Base-by-base conservation (phyloP, 805 yeast genomes). In the Kluyveromyces starmeri region DNA sequence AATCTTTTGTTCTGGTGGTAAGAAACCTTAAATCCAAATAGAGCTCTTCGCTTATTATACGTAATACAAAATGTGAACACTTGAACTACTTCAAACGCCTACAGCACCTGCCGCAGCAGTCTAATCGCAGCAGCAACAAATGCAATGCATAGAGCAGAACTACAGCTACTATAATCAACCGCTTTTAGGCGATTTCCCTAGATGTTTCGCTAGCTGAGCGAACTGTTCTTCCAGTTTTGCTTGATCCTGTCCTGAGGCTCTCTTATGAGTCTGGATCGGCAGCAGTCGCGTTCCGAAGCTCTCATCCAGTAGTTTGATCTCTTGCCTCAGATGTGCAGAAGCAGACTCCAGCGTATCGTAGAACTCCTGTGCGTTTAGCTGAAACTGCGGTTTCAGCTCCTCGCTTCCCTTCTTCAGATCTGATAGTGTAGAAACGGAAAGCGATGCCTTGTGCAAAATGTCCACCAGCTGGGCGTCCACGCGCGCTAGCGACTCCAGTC, bases 211-310 rank as follows among this genome's bases (percentile, higher is more conserved):
- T 20, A 54, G 38, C 7, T 46, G 29, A 6, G 29, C 31, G 14
- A 48, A 34, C 29, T 55, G 60, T 27, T 53, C 59, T 14, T 36
- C 31, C 37, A 56, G 29, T 35, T 55, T 55, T 27, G 51, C 58
- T 24, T 53, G 52, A 36, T 55, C 60, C 35, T 55, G 60, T 6
- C 58, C 59, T 1, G 46, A 33, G 11, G 58, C 57, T 31, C 50
- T 51, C 43, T 56, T 56, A 34, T 46, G 51, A 9, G 52, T 53
- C 25, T 43, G 48, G 8, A 55, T 50, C 7, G 61, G 61, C 14
- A 56, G 41, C 21, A 55, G 30, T 20, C 55, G 38, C 3, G 51
- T 47, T 9, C 61, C 61, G 16, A 47, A 41, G 27, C 50, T 53
- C 8, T 51, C 58, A 25, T 56, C 56, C 20, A 55, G 38, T 12